A percentile compares a stretch with the other conserved stretches of the same genome.
phyloP scores from a whole-genome alignment of 2,329 filamentous ascomycete genomes.

The Fusarium dlaminii region DNA sequence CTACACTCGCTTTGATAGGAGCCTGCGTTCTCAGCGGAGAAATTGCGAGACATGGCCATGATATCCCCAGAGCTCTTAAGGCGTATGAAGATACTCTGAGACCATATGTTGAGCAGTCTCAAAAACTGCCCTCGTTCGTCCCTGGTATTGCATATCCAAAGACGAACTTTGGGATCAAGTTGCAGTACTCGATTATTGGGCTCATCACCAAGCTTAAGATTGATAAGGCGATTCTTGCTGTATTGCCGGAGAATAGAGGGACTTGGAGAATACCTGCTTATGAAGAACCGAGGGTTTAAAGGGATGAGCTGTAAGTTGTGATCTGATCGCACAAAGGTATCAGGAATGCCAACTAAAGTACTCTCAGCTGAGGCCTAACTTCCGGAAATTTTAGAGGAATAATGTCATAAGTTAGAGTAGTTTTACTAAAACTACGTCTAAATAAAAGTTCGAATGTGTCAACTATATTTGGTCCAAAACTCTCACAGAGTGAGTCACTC shows the following conservation, averaged over 20 bases:
- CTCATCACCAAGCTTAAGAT: constrained; percentile 21
- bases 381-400: neutral
- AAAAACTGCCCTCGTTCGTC: constrained; percentile 46
- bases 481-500: neutral
- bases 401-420: neutral
- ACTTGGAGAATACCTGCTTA: constrained; percentile 26
- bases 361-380: too few relatives aligned
- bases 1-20: constrained; percentile 54
- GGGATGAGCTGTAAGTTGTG: neutral
- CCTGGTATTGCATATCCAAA: constrained; percentile 41
- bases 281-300: neutral
- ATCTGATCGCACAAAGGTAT: neutral
- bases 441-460: neutral
- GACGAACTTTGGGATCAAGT: constrained; percentile 41
- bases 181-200: constrained; percentile 27
- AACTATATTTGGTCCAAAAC: neutral
- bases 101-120: constrained; percentile 52
- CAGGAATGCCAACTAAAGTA: neutral
- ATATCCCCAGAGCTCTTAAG: constrained; percentile 45
- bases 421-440: neutral
- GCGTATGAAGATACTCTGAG: constrained; percentile 54
- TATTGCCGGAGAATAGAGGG: constrained; percentile 18
- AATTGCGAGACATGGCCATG: constrained; percentile 41
- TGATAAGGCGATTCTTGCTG: constrained; percentile 19
- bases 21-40: constrained; percentile 63